Base-by-base conservation (phyloP, 495 filamentous ascomycete species). In the Tricharina praecox region DNA sequence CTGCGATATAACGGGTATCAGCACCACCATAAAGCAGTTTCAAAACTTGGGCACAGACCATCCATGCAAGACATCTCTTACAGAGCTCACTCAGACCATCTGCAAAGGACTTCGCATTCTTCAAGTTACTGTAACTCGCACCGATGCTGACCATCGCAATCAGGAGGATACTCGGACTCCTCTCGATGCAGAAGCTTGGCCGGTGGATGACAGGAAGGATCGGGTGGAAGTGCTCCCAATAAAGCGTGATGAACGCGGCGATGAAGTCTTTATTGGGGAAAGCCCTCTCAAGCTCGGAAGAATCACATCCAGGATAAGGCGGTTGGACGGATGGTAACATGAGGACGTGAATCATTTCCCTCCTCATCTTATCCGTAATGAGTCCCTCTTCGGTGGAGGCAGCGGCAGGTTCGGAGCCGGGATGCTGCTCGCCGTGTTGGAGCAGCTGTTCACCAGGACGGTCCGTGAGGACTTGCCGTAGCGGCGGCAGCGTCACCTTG, bases 121-220 rank as follows among this genome's bases (percentile, higher is more conserved):
- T 56, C 2, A 63, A 39, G 18, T 62, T 43, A 35, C 53, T 58
- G 23, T 63, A 57, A 36, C 60, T 56, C n/a, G 60, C 60, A 1
- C 60, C 60, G 23, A 63, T 62, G 47, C 56, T 60, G 35, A 60
- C 57, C 60, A 63, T 63, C 3, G 60, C 51, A 4, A 60, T 50
- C 18, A 63, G 47, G 13, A 63, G 51, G 15, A 60, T 55, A 18
- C 53, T 60, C 23, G 60, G 60, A 20, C 53, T 60, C 3, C 46
- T 53, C 5, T 50, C 51, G 3, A 59, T 50, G 33, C 52, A 50
- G 41, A 63, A 63, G 11, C 53, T 63, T 23, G 61, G 61, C 18
- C 33, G 46, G 39, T 63, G 61, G 25, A 63, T 58, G 51, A 63
- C 50, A 19, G 61, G 61, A 28, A 63, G 43, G 23, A 62, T 63